Evolutionary conservation across 148 eudicot genomes (phyloP).

Genomic region (Rhododendron williamsianum): DNA sequence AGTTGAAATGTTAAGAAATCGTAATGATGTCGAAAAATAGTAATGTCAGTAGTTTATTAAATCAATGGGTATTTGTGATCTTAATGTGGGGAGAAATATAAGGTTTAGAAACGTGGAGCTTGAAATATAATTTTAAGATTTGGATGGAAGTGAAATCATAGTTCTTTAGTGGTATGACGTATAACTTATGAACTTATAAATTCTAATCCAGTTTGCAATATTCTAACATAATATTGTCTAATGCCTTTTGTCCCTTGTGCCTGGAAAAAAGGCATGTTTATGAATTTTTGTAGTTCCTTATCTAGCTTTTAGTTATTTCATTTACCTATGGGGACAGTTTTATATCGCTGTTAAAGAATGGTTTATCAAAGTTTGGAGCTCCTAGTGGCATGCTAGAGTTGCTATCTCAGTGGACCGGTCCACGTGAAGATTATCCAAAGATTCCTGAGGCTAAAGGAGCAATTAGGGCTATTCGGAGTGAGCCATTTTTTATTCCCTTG

Average conservation of each 20-base stretch:
- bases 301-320: slow-evolving; percentile 4
- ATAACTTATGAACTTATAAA: background rate
- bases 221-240: background rate
- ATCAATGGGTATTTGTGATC: too few relatives aligned
- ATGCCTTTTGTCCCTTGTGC: background rate
- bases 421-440: slow-evolving; percentile 39
- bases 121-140: too few relatives aligned
- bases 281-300: background rate
- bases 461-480: slow-evolving; percentile 61
- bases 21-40: background rate
- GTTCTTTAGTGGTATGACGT: background rate
- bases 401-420: slow-evolving; percentile 42
- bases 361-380: slow-evolving; percentile 61
- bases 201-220: background rate
- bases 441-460: slow-evolving; percentile 88
- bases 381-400: slow-evolving; percentile 47
- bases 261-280: background rate
- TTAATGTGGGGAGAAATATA: background rate
- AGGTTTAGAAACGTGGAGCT: background rate
- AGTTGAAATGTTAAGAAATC: background rate
- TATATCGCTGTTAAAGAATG: slow-evolving; percentile 39
- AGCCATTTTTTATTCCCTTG: slow-evolving; percentile 86
- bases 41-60: background rate
- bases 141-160: background rate
- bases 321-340: slow-evolving; percentile 34